These are phyloP conservation scores for Scenedesmus sp. DNA, from an alignment of 163 green algal species.

Conservation along the genomic window DNA sequence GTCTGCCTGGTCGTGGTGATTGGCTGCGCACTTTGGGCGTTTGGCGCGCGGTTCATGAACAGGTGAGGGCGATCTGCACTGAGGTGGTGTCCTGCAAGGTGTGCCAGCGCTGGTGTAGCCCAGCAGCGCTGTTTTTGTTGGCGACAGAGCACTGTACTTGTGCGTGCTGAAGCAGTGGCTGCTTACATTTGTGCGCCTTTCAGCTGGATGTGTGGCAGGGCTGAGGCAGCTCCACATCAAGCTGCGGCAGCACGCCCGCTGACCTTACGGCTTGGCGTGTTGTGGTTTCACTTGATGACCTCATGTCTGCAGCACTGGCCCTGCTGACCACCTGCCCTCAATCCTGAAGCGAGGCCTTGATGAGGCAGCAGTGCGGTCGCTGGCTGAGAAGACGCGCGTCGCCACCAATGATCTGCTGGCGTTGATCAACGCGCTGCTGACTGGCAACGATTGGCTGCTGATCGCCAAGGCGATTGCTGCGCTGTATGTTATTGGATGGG, in stretches of 20 bases:
- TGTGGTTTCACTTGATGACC: not conserved
- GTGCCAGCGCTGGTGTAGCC: not conserved
- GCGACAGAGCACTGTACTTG: not conserved
- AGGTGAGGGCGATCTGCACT: conserved; percentile 43
- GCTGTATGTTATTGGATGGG: conserved; percentile 68
- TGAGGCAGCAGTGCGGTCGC: conserved; percentile 60
- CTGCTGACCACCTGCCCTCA: conserved; percentile 61
- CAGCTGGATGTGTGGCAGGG: too few species aligned
- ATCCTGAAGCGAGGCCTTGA: conserved; percentile 69
- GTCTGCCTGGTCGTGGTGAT: conserved; percentile 60
- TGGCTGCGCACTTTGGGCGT: conserved; percentile 67
- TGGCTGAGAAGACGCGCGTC: conserved; percentile 63
- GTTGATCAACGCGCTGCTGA: conserved; percentile 54
- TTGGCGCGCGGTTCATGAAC: conserved; percentile 60
- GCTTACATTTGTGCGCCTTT: too few species aligned
- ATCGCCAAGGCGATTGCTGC: conserved; percentile 54
- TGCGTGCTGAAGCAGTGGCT: not conserved
- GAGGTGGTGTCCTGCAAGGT: not conserved
- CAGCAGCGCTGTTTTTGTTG: not conserved
- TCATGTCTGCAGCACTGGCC: conserved; percentile 55
- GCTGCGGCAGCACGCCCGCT: not conserved
- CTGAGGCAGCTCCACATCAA: not conserved
- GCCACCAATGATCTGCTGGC: conserved; percentile 62
- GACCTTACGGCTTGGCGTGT: not conserved
- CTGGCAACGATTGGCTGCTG: conserved; percentile 68